Conservation (phyloP, 164 flowering plant genomes). For the Cinnamomum chago region DNA sequence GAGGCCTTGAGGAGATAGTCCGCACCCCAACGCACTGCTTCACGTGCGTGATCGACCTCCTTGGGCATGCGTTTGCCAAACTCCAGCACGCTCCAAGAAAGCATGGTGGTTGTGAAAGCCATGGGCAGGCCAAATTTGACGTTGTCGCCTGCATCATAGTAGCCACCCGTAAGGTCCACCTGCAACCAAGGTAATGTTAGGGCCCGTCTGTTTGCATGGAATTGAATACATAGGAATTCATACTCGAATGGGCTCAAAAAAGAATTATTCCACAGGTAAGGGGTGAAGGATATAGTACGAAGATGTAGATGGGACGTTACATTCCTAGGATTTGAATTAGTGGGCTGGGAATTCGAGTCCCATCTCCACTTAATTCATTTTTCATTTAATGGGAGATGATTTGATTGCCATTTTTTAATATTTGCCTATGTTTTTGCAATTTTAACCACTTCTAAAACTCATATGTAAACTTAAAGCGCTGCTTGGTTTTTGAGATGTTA, state of each 20-base stretch:
- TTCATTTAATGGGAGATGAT: too few relatives aligned
- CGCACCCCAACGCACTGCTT: conserved; percentile 83
- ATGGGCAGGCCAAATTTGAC: conserved; percentile 68
- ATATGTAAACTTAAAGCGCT: too few relatives aligned
- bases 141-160: conserved; percentile 80
- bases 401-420: too few relatives aligned
- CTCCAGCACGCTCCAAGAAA: conserved; percentile 80
- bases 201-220: not conserved
- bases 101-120: conserved; percentile 76
- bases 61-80: conserved; percentile 53
- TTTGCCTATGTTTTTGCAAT: too few relatives aligned
- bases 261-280: too few relatives aligned
- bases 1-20: conserved; percentile 75
- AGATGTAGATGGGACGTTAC: not conserved
- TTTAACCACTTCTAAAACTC: too few relatives aligned
- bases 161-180: conserved; percentile 72
- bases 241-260: not conserved
- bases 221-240: not conserved
- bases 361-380: not conserved
- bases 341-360: not conserved
- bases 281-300: not conserved
- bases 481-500: too few relatives aligned
- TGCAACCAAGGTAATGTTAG: conserved; percentile 6
- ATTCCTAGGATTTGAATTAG: not conserved
- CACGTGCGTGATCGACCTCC: conserved; percentile 52